Base-by-base conservation (phyloP, 371 early-diverging fungal genomes). In the Mucor sp. region DNA sequence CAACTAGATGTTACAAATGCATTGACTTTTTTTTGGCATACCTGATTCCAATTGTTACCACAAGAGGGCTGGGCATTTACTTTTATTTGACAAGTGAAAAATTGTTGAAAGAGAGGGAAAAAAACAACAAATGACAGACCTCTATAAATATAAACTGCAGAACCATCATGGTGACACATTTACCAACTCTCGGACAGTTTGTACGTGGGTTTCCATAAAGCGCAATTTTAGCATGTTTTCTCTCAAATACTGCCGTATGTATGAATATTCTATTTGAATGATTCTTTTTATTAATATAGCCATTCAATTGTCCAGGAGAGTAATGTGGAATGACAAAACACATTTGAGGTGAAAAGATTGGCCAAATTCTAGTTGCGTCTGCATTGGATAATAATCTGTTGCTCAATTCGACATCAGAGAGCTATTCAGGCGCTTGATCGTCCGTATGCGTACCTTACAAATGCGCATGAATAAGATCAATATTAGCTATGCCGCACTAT, bases 21-120 rank as follows among this genome's bases (percentile, higher is more conserved):
- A 19, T n/a, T 8, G 19, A 2, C n/a, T 35, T 35, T 15, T 11
- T 35, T 35, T 15, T 11, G 39, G 12, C 50, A 1, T 56, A 57
- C 64, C 64, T 56, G 12, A 63, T 56, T 27, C 64, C 64, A 35
- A 63, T 63, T 15, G 64, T 63, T 30, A 62, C 50, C 3, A 62
- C 63, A 21, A 30, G 39, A 19, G 62, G 47, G 12, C 17, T 47
- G 1, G 44, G 32, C 62, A 61, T 61, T 15, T 59, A 17, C 41
- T 17, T 41, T 0, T 41, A 17, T 17, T 17, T 41, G 14, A 37
- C 17, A 41, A 17, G 4, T 41, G 41, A 17, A 41, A 33, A 39
- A 39, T 39, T 39, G 39, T 39, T 39, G 39, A 41, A 41, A 41
- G 11, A 41, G 17, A 41, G 11, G 17, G 17, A 41, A 41, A 41